A percentile compares a stretch with the other conserved stretches of the same genome.
These are phyloP conservation scores for Botrytis tulipae DNA, from an alignment of 2,329 filamentous ascomycete species.

Conservation along the genomic window DNA sequence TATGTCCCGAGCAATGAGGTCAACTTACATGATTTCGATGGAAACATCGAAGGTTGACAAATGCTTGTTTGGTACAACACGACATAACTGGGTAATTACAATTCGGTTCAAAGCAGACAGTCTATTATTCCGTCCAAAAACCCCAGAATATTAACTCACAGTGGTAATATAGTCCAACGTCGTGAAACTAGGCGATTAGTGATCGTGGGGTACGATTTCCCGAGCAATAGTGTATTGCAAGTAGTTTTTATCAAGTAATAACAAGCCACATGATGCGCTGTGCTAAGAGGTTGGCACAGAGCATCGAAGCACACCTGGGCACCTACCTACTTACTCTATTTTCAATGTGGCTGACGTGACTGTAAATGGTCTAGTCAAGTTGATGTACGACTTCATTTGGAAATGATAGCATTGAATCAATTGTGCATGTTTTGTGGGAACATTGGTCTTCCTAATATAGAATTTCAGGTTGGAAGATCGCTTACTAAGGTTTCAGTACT, in stretches of 20 bases:
- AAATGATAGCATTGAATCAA: background rate
- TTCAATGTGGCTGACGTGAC: background rate
- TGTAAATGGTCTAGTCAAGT: background rate
- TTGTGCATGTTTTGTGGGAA: background rate
- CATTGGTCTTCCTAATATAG: background rate
- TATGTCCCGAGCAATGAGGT: background rate
- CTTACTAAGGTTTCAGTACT: background rate
- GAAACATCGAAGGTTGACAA: background rate
- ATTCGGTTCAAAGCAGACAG: background rate
- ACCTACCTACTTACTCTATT: background rate
- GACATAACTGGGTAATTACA: background rate
- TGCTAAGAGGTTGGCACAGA: background rate
- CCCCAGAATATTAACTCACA: background rate
- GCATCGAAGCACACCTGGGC: background rate
- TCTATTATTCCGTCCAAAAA: background rate
- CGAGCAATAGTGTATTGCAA: background rate
- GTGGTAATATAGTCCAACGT: background rate
- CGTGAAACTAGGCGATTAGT: conserved; percentile 4
- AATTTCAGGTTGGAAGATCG: background rate
- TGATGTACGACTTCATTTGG: background rate
- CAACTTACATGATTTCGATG: background rate
- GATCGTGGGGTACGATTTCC: conserved; percentile 6
- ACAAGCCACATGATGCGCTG: conserved; percentile 11
- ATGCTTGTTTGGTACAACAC: background rate
- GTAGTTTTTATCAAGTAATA: conserved; percentile 6